Percentiles rank a stretch among this genome's conserved stretches.
These are phyloP conservation scores for Suillus weaverae DNA, from an alignment of 768 basidiomycete species.

Conservation along the genomic window DNA sequence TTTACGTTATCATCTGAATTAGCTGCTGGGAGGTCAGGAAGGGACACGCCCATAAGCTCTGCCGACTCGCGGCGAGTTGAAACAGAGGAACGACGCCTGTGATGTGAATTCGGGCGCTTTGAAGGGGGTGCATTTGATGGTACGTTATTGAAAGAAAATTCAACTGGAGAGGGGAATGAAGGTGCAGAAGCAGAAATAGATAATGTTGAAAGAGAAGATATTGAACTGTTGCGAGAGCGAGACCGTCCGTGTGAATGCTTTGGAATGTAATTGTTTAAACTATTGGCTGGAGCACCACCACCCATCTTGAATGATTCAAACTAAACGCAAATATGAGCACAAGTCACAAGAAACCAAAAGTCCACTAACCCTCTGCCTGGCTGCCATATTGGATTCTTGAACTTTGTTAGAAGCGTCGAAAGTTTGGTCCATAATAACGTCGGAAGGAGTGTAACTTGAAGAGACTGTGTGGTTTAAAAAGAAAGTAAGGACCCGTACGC, in stretches of 20 bases:
- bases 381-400: constrained; percentile 35
- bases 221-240: constrained; percentile 69
- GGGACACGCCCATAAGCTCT: constrained; percentile 83
- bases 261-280: constrained; percentile 38
- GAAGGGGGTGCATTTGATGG: constrained; percentile 27
- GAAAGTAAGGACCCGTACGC: constrained; percentile 36
- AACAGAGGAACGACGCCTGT: constrained; percentile 82
- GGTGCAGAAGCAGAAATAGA: constrained; percentile 42
- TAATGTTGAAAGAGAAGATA: constrained; percentile 38
- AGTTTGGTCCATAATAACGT: constrained; percentile 40
- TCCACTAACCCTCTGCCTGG: constrained; percentile 42
- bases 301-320: constrained; percentile 77
- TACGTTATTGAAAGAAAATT: constrained; percentile 31
- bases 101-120: constrained; percentile 73
- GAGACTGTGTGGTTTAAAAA: constrained; percentile 36
- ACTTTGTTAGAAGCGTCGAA: constrained; percentile 25
- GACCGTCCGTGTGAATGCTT: constrained; percentile 41
- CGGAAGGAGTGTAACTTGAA: constrained; percentile 36
- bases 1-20: constrained; percentile 67
- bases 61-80: constrained; percentile 89
- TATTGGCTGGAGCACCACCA: constrained; percentile 33
- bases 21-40: constrained; percentile 64
- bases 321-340: constrained; percentile 35
- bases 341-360: neutral
- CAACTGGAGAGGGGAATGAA: constrained; percentile 38